phyloP scores from a whole-genome alignment of 768 basidiomycete species.

The Bullera alba region DNA sequence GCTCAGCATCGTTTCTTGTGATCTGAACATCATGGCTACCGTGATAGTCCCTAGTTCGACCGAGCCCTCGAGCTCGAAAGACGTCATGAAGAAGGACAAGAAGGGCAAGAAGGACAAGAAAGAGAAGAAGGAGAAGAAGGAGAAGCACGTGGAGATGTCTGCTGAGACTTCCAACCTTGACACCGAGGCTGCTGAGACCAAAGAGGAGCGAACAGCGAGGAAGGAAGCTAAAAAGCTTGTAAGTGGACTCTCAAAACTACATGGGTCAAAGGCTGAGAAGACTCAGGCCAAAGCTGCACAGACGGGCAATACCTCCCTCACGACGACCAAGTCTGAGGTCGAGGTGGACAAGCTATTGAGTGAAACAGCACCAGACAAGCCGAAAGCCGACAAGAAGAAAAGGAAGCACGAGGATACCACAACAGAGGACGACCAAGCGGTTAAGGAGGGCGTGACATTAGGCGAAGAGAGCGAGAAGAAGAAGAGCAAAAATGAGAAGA shows the following conservation, averaged over 20 bases:
- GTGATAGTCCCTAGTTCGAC: no score
- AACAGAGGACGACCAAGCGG: background rate
- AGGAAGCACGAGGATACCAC: background rate
- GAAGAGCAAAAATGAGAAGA: constrained; percentile 8
- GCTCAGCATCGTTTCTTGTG: no score
- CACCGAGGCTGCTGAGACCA: background rate
- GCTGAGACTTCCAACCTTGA: constrained; percentile 13
- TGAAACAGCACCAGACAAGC: background rate
- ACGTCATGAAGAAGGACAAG: constrained; percentile 6
- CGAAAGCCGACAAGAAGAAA: constrained; percentile 1
- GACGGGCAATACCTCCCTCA: background rate
- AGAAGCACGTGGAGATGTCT: background rate
- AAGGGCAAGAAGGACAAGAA: constrained; percentile 10
- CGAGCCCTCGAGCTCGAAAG: no score
- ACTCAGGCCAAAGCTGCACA: background rate
- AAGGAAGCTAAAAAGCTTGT: background rate
- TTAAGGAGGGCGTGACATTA: background rate
- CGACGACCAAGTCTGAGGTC: background rate
- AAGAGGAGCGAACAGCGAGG: background rate
- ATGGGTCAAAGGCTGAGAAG: no score
- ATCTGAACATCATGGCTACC: no score
- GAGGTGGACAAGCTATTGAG: background rate
- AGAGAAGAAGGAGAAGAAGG: constrained; percentile 6
- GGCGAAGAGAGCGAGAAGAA: constrained; percentile 2
- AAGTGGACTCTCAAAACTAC: no score